phyloP scores from a whole-genome alignment of 1,139 yeast species.

The Scheffersomyces illinoinensis region DNA sequence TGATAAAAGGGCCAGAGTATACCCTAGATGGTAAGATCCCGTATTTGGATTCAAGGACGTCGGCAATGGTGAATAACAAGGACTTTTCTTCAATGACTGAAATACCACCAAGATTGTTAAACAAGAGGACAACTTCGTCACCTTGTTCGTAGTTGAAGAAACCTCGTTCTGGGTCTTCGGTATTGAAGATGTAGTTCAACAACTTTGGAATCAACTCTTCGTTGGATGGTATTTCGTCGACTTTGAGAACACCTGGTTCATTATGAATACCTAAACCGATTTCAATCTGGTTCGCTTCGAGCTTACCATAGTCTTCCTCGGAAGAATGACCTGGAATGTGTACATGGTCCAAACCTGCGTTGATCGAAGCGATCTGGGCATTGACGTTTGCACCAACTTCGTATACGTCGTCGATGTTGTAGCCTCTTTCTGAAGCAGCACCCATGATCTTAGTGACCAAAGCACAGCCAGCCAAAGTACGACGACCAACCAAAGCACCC shows the following conservation, averaged over 20 bases:
- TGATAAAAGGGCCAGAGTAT: constrained; percentile 48
- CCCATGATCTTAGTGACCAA: constrained; percentile 47
- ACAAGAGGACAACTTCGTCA: constrained; percentile 41
- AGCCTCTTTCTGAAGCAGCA: constrained; percentile 41
- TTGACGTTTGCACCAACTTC: constrained; percentile 38
- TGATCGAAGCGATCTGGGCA: constrained; percentile 44
- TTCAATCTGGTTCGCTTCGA: constrained; percentile 40
- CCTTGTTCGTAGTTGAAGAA: constrained; percentile 38
- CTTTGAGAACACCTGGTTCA: constrained; percentile 50
- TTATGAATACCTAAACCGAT: constrained; percentile 57
- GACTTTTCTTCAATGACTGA: constrained; percentile 47
- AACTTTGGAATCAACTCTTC: constrained; percentile 39
- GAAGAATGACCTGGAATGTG: constrained; percentile 49
- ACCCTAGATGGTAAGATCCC: constrained; percentile 42
- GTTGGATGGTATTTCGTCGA: constrained; percentile 41
- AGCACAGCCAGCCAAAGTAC: constrained; percentile 51
- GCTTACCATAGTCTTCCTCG: constrained; percentile 28
- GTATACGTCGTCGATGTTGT: constrained; percentile 29
- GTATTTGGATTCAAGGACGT: constrained; percentile 34
- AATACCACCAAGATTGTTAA: constrained; percentile 56
- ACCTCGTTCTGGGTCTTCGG: constrained; percentile 39
- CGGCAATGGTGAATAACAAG: constrained; percentile 27
- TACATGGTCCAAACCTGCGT: constrained; percentile 54
- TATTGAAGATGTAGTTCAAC: constrained; percentile 37
- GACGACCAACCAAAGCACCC: constrained; percentile 48